Base-by-base conservation (phyloP, 1,284 basidiomycete species). In the Caloboletus firmus region DNA sequence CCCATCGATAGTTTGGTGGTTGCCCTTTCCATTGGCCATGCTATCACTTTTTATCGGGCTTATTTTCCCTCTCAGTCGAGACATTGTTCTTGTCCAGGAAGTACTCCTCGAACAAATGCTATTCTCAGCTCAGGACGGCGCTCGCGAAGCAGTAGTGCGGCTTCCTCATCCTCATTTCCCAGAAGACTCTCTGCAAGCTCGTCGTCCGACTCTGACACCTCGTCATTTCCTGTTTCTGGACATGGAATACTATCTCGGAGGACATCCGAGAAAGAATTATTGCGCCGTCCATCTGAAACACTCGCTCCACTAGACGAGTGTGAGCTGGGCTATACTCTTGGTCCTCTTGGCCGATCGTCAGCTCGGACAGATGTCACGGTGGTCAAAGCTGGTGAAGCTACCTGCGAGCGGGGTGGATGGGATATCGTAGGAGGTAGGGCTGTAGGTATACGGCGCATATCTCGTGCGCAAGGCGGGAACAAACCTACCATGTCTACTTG, bases 331-430 rank as follows among this genome's bases (percentile, higher is more conserved):
- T 52, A 62, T 50, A 59, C 72, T 1, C 73, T 75, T n/a, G 79
- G 82, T 52, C 72, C 39, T 59, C 52, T 64, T 42, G 61, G 64
- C 13, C 52, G 72, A 48, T 64, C 69, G 12, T 76, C 76, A 20
- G 59, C 73, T 37, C 88, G 86, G 82, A 76, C 76, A 56, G 79
- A 79, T 48, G 74, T 85, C 18, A 73, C 79, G 28, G 73, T 86
- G 12, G 70, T 80, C 31, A 75, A 78, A 44, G 74, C 81, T n/a
- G 77, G 75, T 11, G 83, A 88, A 55, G 72, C 82, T 15, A 76
- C 74, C 13, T 87, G 82, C 61, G 88, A 91, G 58, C 76, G 89
- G 41, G 89, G 89, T 20, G 78, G 80, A 9, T 93, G 91, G 91
- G 87, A 84, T 59, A 69, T 87, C 17, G 66, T 75, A 40, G 76